Evolutionary conservation across 2,329 filamentous ascomycete species (phyloP), one percentile per base, ranked within the genome.

Genomic region (Fusarium aywerte): DNA sequence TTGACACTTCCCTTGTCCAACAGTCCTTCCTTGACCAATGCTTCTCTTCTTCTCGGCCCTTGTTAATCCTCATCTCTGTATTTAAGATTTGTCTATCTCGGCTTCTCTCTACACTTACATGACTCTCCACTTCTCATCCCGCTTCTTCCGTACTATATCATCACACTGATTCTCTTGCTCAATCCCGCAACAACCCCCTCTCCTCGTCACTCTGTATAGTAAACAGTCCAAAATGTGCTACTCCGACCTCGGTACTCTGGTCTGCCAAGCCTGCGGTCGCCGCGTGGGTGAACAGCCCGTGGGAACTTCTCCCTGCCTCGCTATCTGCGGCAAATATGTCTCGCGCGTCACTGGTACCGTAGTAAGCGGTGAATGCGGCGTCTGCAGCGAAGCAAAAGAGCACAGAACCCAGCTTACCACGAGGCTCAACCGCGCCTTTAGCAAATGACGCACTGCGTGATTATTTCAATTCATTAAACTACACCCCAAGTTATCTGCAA

Each of bases 261-360:
- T 71, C 52, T 74, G 72, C 57, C 40, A 56, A 21, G 56, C 51
- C 20, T 74, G 72, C 56, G 60, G 59, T 39, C 69, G 71, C 7
- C 68, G 67, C 13, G 65, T 74, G 10, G 67, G 70, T 29, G 72
- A 74, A 36, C 64, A 71, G 23, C 59, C 67, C 25, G 39, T 67
- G 21, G 71, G 72, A 47, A 70, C 65, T 29, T 65, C 72, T 29
- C 68, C 69, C 16, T 74, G 72, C 52, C 45, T 62, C 45, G 31
- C 61, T 21, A 68, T 58, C 45, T 74, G 72, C 53, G 72, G 72
- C 36, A 74, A 73, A 66, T 74, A 70, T 44, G 62, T 74, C 51
- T 74, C 71, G 33, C 65, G 68, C 18, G 68, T 72, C 40, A 73
- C 72, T n/a, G 58, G 50, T 23, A 60, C 65, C 36, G 65, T 65